Conservation (phyloP, 2,329 filamentous ascomycete genomes). For the Boeremia lycopersici region DNA sequence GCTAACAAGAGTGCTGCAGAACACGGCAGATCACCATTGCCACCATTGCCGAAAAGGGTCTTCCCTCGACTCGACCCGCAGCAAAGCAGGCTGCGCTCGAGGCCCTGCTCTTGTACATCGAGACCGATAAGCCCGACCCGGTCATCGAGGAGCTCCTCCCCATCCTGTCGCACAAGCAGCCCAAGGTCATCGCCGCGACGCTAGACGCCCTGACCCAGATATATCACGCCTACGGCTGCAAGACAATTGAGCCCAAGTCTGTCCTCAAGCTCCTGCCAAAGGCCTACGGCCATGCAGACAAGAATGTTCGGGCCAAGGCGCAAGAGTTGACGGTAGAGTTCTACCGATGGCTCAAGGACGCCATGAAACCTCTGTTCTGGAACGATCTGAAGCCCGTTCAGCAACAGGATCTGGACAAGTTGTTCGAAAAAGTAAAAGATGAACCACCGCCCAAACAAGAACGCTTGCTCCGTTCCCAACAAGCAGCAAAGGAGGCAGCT, state of each 20-base stretch:
- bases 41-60: conserved; percentile 87
- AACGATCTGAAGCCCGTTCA: conserved; percentile 92
- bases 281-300: conserved; percentile 93
- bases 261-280: conserved; percentile 88
- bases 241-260: conserved; percentile 89
- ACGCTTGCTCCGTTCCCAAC: conserved; percentile 83
- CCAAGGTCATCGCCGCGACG: conserved; percentile 81
- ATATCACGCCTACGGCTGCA: conserved; percentile 93
- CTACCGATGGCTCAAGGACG: conserved; percentile 95
- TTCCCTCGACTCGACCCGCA: conserved; percentile 83
- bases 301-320: conserved; percentile 94
- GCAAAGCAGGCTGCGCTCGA: conserved; percentile 89
- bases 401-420: conserved; percentile 88
- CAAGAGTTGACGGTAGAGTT: conserved; percentile 91
- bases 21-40: conserved; percentile 77
- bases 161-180: conserved; percentile 82
- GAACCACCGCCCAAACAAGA: conserved; percentile 90
- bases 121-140: conserved; percentile 83
- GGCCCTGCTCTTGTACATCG: conserved; percentile 84
- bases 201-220: conserved; percentile 80
- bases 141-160: conserved; percentile 91
- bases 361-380: conserved; percentile 99
- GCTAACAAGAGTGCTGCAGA: conserved; percentile 49
- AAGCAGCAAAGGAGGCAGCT: conserved; percentile 78
- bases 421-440: conserved; percentile 91